These are phyloP conservation scores for Colletotrichum gigasporum DNA, from an alignment of 2,329 filamentous ascomycete species.

Conservation along the genomic window DNA sequence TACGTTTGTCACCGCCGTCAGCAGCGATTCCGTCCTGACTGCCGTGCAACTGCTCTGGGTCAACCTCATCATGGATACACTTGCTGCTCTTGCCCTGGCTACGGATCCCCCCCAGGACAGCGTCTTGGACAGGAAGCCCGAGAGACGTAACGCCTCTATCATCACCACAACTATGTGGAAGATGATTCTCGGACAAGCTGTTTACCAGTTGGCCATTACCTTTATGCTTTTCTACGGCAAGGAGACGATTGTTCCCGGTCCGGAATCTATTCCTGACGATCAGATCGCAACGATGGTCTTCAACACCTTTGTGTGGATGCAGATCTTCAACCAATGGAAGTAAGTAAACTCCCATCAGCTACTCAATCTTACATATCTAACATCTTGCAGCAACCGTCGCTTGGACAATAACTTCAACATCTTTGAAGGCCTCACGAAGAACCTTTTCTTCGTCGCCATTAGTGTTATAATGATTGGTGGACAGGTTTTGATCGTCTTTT, in stretches of 20 bases:
- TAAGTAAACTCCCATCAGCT: conserved; percentile 58
- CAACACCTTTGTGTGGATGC: conserved; percentile 99
- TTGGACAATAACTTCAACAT: conserved; percentile 97
- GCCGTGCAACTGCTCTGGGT: conserved; percentile 96
- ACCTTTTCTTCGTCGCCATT: conserved; percentile 90
- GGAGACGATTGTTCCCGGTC: conserved; percentile 44
- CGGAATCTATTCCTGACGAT: conserved; percentile 33
- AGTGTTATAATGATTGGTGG: conserved; percentile 88
- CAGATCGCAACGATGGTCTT: conserved; percentile 86
- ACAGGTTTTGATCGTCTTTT: conserved; percentile 88
- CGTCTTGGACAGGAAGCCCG: conserved; percentile 80
- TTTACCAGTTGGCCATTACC: conserved; percentile 85
- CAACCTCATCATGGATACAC: conserved; percentile 97
- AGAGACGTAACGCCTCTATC: conserved; percentile 64
- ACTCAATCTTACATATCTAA: conserved; percentile 35
- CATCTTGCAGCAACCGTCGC: conserved; percentile 75
- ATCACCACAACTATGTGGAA: conserved; percentile 98
- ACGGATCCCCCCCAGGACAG: conserved; percentile 89
- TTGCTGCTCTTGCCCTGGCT: conserved; percentile 87
- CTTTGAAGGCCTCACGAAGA: conserved; percentile 85
- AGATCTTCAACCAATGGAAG: conserved; percentile 99
- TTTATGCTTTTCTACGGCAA: conserved; percentile 85
- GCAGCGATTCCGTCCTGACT: conserved; percentile 76
- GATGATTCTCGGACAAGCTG: conserved; percentile 94
- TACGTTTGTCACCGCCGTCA: conserved; percentile 89